Conservation (phyloP, 257 asterid genomes). For the Galeopsis tetrahit region DNA sequence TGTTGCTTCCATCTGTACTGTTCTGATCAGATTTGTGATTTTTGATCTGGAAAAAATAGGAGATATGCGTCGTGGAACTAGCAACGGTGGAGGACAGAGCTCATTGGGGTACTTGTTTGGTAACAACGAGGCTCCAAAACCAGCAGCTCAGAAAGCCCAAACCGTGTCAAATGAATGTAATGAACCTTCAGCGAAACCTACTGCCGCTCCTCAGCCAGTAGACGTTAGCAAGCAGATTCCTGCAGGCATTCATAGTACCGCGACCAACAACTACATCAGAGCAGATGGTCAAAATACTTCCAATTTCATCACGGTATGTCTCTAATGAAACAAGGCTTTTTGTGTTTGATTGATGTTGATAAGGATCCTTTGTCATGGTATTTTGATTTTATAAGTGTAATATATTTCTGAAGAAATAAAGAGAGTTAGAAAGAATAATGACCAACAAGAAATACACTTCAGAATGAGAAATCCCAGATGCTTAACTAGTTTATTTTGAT, state of each 20-base stretch:
- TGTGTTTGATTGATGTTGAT: slow-evolving; percentile 13
- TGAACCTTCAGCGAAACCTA: slow-evolving; percentile 56
- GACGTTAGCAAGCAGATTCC: slow-evolving; percentile 63
- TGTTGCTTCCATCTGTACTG: slow-evolving; percentile 19
- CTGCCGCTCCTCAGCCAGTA: slow-evolving; percentile 49
- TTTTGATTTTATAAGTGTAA: not conserved
- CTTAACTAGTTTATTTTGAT: not conserved
- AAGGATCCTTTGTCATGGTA: slow-evolving; percentile 5
- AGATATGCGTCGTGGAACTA: slow-evolving; percentile 68
- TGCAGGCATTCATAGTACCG: slow-evolving; percentile 67
- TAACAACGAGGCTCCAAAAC: slow-evolving; percentile 59
- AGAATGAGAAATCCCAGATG: not conserved
- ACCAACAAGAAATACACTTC: not conserved
- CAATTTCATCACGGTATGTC: slow-evolving; percentile 60
- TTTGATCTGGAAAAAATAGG: slow-evolving; percentile 16
- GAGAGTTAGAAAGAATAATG: not conserved
- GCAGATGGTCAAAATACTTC: slow-evolving; percentile 59
- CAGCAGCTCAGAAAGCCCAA: slow-evolving; percentile 41
- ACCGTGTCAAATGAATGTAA: slow-evolving; percentile 50
- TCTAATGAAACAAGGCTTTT: not conserved
- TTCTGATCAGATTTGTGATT: slow-evolving; percentile 12
- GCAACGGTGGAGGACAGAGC: slow-evolving; percentile 78
- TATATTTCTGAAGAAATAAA: not conserved
- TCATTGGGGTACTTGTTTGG: slow-evolving; percentile 74
- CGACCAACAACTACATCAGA: slow-evolving; percentile 50